phyloP scores from a whole-genome alignment of 768 basidiomycete genomes.

The Vishniacozyma victoriae region DNA sequence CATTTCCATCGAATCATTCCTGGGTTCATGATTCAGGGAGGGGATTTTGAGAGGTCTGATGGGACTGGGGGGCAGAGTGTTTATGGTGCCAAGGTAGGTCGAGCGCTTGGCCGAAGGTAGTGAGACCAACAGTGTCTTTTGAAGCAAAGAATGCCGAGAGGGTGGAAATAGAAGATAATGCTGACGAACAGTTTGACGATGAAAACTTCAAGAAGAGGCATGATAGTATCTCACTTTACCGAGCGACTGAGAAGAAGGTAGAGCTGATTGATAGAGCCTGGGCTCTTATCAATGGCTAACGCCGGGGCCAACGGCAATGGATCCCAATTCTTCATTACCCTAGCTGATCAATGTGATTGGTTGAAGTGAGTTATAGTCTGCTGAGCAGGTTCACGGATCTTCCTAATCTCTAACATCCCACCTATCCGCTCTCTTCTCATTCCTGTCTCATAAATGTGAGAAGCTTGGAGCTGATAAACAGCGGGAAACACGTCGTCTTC shows the following conservation, averaged over 20 bases:
- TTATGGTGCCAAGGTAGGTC: slow-evolving; percentile 42
- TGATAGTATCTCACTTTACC: slow-evolving; percentile 19
- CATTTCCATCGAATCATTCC: slow-evolving; percentile 62
- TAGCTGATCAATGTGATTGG: slow-evolving; percentile 28
- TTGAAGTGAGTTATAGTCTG: slow-evolving; percentile 34
- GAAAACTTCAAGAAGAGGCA: slow-evolving; percentile 45
- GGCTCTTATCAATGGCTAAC: slow-evolving; percentile 62
- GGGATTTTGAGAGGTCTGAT: slow-evolving; percentile 64
- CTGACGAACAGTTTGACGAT: slow-evolving; percentile 35
- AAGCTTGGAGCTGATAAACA: background rate
- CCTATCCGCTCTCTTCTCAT: background rate
- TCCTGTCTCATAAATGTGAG: background rate
- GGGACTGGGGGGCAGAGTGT: slow-evolving; percentile 48
- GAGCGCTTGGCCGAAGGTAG: background rate
- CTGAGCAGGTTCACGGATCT: background rate
- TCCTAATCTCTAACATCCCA: background rate
- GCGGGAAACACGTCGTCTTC: slow-evolving; percentile 59
- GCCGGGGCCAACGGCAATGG: slow-evolving; percentile 55
- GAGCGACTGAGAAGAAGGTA: background rate
- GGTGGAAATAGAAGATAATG: background rate
- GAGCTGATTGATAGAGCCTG: slow-evolving; percentile 17
- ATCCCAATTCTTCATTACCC: slow-evolving; percentile 46
- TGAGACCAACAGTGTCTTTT: background rate
- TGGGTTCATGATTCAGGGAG: slow-evolving; percentile 49
- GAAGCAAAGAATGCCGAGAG: background rate